Base-by-base conservation (phyloP, 345 rosid genomes). In the Hirschfeldia incana region DNA sequence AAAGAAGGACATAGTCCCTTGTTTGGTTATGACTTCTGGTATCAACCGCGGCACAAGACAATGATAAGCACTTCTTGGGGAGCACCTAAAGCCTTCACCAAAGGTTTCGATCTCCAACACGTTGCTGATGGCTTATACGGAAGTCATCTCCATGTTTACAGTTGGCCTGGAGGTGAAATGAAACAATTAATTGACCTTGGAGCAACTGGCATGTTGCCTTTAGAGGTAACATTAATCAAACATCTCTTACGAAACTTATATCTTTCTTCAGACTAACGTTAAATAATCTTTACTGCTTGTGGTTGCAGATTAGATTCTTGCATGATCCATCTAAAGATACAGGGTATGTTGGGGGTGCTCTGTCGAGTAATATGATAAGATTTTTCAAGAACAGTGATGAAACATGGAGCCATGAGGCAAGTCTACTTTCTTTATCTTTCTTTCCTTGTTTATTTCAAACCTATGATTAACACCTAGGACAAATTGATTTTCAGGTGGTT, bases 31-130 rank as follows among this genome's bases (percentile, higher is more conserved):
- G 98, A 94, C 83, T 94, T 89, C 76, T 94, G 98, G 98, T 92
- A 94, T 85, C 98, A 94, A 81, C 97, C 98, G 28, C 96, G 88
- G 21, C 89, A 85, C 84, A 87, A 91, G 74, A 92, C 92, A 4
- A 91, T 94, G 98, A 92, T 92, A 73, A 89, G 98, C 84, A 80
- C 98, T 42, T 90, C 98, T 4, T 94, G 93, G 91, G 98, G 98
- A 27, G 98, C 98, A 49, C 98, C 98, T 44, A 76, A 85, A 27
- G 95, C 97, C 16, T 94, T 92, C 72, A 75, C 87, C 42, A 85
- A 88, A 81, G 98, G 98, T 39, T 92, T 94, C 69, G 49, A 92
- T 82, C 92, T 70, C 65, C 92, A 92, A 78, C 88, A 94, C 26
- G 91, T 94, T 11, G 76, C 95, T 1, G 95, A 92, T 75, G 98